A percentile compares a stretch with the other conserved stretches of the same genome.
Conservation (phyloP, 2,329 filamentous ascomycete genomes). For the Colletotrichum musae region DNA sequence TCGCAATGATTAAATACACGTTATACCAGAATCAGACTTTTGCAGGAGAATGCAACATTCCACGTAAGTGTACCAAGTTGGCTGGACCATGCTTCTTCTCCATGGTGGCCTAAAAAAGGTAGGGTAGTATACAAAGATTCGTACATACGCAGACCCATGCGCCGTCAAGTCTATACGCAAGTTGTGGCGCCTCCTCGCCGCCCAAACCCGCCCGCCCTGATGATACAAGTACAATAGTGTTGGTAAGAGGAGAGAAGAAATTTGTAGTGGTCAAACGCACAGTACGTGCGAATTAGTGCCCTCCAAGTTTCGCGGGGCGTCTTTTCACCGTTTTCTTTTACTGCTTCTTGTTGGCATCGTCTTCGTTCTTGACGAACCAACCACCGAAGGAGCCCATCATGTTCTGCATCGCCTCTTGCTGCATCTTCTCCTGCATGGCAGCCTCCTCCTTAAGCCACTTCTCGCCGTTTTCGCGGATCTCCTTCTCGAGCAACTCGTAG, state of each 20-base stretch:
- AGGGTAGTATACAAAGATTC: constrained; percentile 43
- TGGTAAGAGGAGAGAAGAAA: constrained; percentile 35
- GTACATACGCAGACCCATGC: constrained; percentile 39
- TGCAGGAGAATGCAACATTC: constrained; percentile 10
- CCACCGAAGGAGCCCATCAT: constrained; percentile 86
- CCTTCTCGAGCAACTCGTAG: constrained; percentile 90
- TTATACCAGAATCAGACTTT: neutral
- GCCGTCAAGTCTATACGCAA: constrained; percentile 42
- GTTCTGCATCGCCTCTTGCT: constrained; percentile 91
- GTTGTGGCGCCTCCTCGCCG: constrained; percentile 33
- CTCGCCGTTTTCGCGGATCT: constrained; percentile 93
- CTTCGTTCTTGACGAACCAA: constrained; percentile 58
- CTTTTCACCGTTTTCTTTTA: constrained; percentile 20
- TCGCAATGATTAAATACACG: neutral
- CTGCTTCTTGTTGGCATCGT: constrained; percentile 40
- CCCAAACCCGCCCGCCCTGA: constrained; percentile 26
- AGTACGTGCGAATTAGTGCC: constrained; percentile 29
- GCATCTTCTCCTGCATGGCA: constrained; percentile 86
- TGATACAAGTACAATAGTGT: constrained; percentile 41
- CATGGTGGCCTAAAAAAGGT: constrained; percentile 23
- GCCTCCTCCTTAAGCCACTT: constrained; percentile 97
- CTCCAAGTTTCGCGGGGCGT: neutral
- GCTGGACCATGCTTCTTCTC: constrained; percentile 13
- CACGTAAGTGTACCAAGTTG: constrained; percentile 16
- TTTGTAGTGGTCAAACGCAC: constrained; percentile 20